Evolutionary conservation across 2,329 filamentous ascomycete species (phyloP).

Genomic region (Exophiala xenobiotica): DNA sequence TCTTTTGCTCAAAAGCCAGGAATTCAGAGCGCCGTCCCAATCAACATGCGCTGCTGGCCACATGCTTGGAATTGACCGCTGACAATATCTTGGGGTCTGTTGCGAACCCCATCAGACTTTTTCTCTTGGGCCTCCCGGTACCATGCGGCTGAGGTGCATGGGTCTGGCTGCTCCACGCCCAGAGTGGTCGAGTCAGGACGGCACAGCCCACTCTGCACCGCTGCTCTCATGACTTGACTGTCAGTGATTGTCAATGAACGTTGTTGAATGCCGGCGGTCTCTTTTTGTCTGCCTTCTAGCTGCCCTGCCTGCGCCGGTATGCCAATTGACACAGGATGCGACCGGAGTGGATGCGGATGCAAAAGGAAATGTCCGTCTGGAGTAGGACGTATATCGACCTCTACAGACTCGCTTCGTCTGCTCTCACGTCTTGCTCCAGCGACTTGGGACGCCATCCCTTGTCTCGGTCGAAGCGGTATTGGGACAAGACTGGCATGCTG

Average conservation of each 20-base stretch:
- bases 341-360: not conserved
- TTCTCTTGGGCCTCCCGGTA: not conserved
- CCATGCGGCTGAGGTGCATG: not conserved
- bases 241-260: slow-evolving; percentile 25
- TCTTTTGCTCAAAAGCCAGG: too few relatives aligned
- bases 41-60: too few relatives aligned
- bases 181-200: not conserved
- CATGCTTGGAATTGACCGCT: too few relatives aligned
- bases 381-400: not conserved
- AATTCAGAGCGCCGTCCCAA: too few relatives aligned
- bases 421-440: not conserved
- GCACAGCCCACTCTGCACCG: not conserved
- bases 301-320: not conserved
- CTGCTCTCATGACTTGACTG: too few relatives aligned
- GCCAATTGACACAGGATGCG: not conserved
- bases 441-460: not conserved
- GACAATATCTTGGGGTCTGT: too few relatives aligned
- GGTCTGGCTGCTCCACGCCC: not conserved
- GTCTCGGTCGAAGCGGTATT: not conserved
- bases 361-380: not conserved
- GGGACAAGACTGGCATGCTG: slow-evolving; percentile 1
- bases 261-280: slow-evolving; percentile 1
- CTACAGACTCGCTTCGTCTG: not conserved
- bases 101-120: not conserved
- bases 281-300: too few relatives aligned